phyloP scores from a whole-genome alignment of 169 alveolate species.

The Neospora caninum region DNA sequence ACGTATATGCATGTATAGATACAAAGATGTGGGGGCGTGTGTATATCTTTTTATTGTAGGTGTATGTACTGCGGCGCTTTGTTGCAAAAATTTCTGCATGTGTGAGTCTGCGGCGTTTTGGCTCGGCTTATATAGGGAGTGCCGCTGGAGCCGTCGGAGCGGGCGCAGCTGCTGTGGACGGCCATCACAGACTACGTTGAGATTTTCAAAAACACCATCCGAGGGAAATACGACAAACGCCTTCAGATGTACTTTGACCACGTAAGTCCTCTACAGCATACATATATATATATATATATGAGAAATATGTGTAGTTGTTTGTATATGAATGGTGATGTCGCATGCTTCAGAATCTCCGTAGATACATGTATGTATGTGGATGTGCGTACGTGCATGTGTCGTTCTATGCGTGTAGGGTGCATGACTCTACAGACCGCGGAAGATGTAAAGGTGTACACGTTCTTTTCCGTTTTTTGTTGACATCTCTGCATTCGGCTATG shows the following conservation, averaged over 20 bases:
- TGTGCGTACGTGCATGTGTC: neutral
- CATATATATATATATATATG: neutral
- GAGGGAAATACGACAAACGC: constrained; percentile 94
- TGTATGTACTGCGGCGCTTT: too few species aligned
- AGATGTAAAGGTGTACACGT: neutral
- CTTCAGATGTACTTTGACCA: constrained; percentile 80
- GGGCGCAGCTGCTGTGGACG: constrained; percentile 95
- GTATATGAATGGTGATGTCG: too few species aligned
- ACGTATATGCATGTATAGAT: too few species aligned
- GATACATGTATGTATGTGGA: neutral
- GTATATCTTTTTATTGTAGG: too few species aligned
- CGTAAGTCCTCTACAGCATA: constrained; percentile 1
- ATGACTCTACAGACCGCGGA: neutral
- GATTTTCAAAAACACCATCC: constrained; percentile 92
- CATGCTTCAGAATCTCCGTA: neutral
- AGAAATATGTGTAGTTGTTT: too few species aligned
- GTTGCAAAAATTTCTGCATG: too few species aligned
- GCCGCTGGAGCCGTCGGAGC: constrained; percentile 60
- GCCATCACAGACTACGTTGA: constrained; percentile 98
- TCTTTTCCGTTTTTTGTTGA: too few species aligned
- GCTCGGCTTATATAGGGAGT: constrained; percentile 54
- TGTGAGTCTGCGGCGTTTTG: too few species aligned
- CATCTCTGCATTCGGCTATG: neutral
- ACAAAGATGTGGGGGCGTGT: too few species aligned
- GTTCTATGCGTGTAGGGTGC: neutral